Percentiles rank a stretch among this genome's conserved stretches.
These are phyloP conservation scores for Aspergillus tamarii DNA, from an alignment of 2,329 filamentous ascomycete genomes.

Conservation along the genomic window DNA sequence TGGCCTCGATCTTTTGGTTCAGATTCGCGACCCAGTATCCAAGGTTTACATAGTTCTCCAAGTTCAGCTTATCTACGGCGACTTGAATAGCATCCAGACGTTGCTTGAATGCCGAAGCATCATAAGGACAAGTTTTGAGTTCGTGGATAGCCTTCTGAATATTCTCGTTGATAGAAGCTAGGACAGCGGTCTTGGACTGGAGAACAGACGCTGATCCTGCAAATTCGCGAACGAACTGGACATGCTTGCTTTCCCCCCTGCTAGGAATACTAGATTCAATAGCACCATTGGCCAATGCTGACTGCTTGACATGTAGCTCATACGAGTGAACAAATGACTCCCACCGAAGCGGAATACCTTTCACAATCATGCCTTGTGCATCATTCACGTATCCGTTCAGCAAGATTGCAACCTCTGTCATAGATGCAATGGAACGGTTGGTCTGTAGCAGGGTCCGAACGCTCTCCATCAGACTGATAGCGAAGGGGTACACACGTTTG, in stretches of 20 bases:
- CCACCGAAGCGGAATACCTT: slow-evolving; percentile 90
- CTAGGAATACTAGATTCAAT: slow-evolving; percentile 61
- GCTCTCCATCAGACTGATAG: slow-evolving; percentile 97
- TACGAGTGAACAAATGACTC: slow-evolving; percentile 98
- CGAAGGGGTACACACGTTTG: slow-evolving; percentile 97
- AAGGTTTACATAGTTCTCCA: slow-evolving; percentile 95
- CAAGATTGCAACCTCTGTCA: slow-evolving; percentile 85
- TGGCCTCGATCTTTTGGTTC: slow-evolving; percentile 81
- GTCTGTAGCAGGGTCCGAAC: slow-evolving; percentile 93
- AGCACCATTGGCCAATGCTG: slow-evolving; percentile 61
- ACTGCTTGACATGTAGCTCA: slow-evolving; percentile 78
- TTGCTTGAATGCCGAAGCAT: slow-evolving; percentile 74
- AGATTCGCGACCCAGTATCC: slow-evolving; percentile 85
- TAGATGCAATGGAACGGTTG: slow-evolving; percentile 76
- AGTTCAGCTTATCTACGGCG: slow-evolving; percentile 91
- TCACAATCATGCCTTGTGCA: slow-evolving; percentile 78
- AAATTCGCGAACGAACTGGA: slow-evolving; percentile 94
- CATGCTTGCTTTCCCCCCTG: slow-evolving; percentile 83
- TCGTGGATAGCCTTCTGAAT: slow-evolving; percentile 81
- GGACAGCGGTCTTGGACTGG: slow-evolving; percentile 80
- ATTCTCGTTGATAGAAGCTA: slow-evolving; percentile 78
- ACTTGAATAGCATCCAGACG: slow-evolving; percentile 85
- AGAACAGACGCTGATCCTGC: slow-evolving; percentile 83
- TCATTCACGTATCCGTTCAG: slow-evolving; percentile 91
- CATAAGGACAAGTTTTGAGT: slow-evolving; percentile 82